Conservation (phyloP, 2,329 filamentous ascomycete species). For the Aspergillus novofumigatus region DNA sequence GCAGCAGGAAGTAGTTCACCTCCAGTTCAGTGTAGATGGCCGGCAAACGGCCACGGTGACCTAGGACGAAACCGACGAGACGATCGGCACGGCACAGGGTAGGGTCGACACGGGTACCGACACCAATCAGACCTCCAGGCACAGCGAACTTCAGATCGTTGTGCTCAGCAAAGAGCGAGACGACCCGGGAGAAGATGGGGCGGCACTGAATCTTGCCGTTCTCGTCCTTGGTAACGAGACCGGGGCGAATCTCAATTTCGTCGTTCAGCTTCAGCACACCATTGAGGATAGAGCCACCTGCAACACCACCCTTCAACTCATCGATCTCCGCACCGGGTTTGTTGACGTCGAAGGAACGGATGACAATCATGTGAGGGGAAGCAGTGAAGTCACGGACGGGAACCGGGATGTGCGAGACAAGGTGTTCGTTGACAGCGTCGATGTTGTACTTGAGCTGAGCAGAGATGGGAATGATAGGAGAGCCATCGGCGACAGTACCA, state of each 20-base stretch:
- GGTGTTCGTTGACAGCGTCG: slow-evolving; percentile 92
- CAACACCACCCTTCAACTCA: slow-evolving; percentile 96
- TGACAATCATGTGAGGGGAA: slow-evolving; percentile 97
- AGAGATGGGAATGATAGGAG: slow-evolving; percentile 93
- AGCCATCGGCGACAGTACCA: slow-evolving; percentile 90
- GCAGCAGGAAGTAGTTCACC: slow-evolving; percentile 98
- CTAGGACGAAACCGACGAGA: slow-evolving; percentile 95
- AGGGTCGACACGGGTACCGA: slow-evolving; percentile 94
- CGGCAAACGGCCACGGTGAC: slow-evolving; percentile 86
- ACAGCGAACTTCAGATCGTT: slow-evolving; percentile 99
- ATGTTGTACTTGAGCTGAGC: slow-evolving; percentile 99
- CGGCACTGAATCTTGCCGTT: slow-evolving; percentile 92
- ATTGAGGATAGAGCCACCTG: slow-evolving; percentile 92
- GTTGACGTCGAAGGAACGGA: slow-evolving; percentile 99
- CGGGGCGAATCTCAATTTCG: slow-evolving; percentile 98
- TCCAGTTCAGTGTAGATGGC: slow-evolving; percentile 98
- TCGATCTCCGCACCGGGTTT: slow-evolving; percentile 99
- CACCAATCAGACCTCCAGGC: slow-evolving; percentile 94
- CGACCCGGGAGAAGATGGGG: slow-evolving; percentile 92
- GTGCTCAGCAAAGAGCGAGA: slow-evolving; percentile 93
- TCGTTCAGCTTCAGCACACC: slow-evolving; percentile 96
- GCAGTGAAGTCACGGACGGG: slow-evolving; percentile 85
- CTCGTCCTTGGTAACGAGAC: slow-evolving; percentile 94
- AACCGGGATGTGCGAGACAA: slow-evolving; percentile 92
- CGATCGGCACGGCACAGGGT: slow-evolving; percentile 98